phyloP scores from a whole-genome alignment of 2,329 filamentous ascomycete genomes.

The Acephala macrosclerotiorum region DNA sequence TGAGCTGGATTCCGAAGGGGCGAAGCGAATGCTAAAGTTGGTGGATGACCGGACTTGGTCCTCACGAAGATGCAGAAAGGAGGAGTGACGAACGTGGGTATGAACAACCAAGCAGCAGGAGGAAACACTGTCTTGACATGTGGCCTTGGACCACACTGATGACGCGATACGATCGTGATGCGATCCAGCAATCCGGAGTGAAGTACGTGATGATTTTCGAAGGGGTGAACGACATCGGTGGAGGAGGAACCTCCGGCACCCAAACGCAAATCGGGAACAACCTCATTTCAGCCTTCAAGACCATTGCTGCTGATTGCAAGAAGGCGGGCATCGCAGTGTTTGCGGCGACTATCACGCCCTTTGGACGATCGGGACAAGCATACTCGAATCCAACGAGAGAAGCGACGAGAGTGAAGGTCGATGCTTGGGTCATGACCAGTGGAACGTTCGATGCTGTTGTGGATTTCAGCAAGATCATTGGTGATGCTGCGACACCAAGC shows the following conservation, averaged over 20 bases:
- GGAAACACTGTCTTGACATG: slow-evolving; percentile 70
- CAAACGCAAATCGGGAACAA: slow-evolving; percentile 57
- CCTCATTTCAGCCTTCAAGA: slow-evolving; percentile 62
- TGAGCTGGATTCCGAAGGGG: neutral
- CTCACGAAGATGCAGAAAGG: slow-evolving; percentile 58
- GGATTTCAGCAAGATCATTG: slow-evolving; percentile 66
- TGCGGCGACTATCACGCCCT: slow-evolving; percentile 72
- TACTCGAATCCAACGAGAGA: slow-evolving; percentile 64
- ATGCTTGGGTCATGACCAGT: slow-evolving; percentile 64
- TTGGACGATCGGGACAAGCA: slow-evolving; percentile 57
- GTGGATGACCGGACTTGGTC: slow-evolving; percentile 64
- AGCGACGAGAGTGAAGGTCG: slow-evolving; percentile 61
- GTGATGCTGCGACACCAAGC: slow-evolving; percentile 56
- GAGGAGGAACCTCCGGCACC: slow-evolving; percentile 49
- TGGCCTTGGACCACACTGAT: slow-evolving; percentile 67
- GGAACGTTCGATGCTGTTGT: slow-evolving; percentile 65
- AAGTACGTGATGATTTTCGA: slow-evolving; percentile 71
- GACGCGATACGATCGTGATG: slow-evolving; percentile 66
- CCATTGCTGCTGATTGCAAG: slow-evolving; percentile 63
- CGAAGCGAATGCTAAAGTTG: neutral
- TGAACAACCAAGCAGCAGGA: slow-evolving; percentile 72
- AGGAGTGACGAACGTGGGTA: slow-evolving; percentile 55
- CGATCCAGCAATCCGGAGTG: slow-evolving; percentile 63
- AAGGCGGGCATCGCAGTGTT: slow-evolving; percentile 62
- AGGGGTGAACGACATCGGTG: slow-evolving; percentile 75